A percentile compares a stretch with the other conserved stretches of the same genome.
Evolutionary conservation across 2,329 filamentous ascomycete genomes (phyloP).

Genomic region (Fusarium drepaniforme): DNA sequence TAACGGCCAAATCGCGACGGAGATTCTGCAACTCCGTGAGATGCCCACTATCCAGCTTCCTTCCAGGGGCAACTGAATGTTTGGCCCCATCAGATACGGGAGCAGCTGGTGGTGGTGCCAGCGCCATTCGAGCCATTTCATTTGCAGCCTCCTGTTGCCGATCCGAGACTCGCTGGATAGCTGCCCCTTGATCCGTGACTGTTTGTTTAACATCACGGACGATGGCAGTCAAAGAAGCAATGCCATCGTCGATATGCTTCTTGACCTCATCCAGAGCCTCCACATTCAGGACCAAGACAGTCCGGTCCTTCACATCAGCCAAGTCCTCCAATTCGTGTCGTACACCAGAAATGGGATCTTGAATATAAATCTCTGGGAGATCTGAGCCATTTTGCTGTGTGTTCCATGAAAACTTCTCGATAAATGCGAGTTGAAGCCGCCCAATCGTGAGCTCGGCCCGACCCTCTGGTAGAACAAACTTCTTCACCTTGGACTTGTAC

Average conservation of each 20-base stretch:
- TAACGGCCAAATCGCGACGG: slow-evolving; percentile 87
- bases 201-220: slow-evolving; percentile 89
- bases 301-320: slow-evolving; percentile 91
- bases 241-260: slow-evolving; percentile 92
- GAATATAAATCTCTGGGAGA: slow-evolving; percentile 96
- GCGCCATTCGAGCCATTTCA: slow-evolving; percentile 77
- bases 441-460: slow-evolving; percentile 88
- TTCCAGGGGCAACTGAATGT: slow-evolving; percentile 47
- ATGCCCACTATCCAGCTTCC: slow-evolving; percentile 70
- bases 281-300: slow-evolving; percentile 94
- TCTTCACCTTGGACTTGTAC: slow-evolving; percentile 97
- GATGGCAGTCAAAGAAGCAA: slow-evolving; percentile 82
- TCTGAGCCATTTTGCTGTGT: slow-evolving; percentile 94
- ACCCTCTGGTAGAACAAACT: slow-evolving; percentile 89
- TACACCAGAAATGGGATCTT: slow-evolving; percentile 95
- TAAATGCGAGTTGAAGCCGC: slow-evolving; percentile 92
- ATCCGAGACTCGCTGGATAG: slow-evolving; percentile 89
- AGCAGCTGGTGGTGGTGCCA: slow-evolving; percentile 59
- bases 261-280: slow-evolving; percentile 97
- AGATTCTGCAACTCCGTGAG: slow-evolving; percentile 84
- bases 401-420: slow-evolving; percentile 99
- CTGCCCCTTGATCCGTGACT: slow-evolving; percentile 84
- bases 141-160: slow-evolving; percentile 90
- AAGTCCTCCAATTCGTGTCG: slow-evolving; percentile 96
- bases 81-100: slow-evolving; percentile 57